phyloP scores from a whole-genome alignment of 768 basidiomycete species.

The Calvatia gigantea region DNA sequence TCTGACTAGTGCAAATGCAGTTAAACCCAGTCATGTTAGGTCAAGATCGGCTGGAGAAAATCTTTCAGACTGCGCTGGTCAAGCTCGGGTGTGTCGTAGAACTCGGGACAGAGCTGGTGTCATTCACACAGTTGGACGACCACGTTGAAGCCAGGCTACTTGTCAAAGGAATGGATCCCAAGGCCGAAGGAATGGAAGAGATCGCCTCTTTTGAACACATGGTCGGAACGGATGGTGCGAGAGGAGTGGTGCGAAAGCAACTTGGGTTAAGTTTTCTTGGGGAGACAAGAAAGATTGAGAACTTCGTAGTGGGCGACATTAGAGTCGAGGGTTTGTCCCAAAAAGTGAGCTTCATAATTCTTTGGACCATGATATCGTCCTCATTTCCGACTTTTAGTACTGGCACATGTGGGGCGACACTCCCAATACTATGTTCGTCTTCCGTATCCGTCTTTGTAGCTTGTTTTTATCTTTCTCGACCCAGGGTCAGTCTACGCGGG shows the following conservation, averaged over 20 bases:
- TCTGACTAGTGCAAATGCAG: conserved; percentile 15
- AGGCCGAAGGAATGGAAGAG: conserved; percentile 23
- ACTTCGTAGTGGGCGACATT: conserved; percentile 39
- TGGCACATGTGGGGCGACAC: conserved; percentile 49
- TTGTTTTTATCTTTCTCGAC: too few species aligned
- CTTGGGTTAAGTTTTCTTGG: conserved; percentile 38
- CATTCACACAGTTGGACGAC: conserved; percentile 35
- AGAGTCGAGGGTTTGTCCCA: conserved; percentile 35
- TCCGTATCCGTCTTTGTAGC: neutral
- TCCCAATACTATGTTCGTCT: conserved; percentile 26
- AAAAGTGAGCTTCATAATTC: conserved; percentile 25
- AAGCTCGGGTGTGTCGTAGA: conserved; percentile 34
- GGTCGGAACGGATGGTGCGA: conserved; percentile 43
- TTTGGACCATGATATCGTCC: neutral
- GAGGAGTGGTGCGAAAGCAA: conserved; percentile 37
- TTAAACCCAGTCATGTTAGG: conserved; percentile 31
- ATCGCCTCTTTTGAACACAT: conserved; percentile 30
- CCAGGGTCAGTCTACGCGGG: conserved; percentile 18
- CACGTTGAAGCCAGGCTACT: conserved; percentile 33
- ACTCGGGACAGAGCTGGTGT: conserved; percentile 40
- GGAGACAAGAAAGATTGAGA: conserved; percentile 31
- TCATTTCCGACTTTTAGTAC: conserved; percentile 23
- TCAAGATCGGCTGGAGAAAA: conserved; percentile 33
- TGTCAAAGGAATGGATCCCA: conserved; percentile 20
- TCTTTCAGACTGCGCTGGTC: conserved; percentile 31